Evolutionary conservation across 1,139 yeast species (phyloP).

Genomic region (Lodderomyces margitis): DNA sequence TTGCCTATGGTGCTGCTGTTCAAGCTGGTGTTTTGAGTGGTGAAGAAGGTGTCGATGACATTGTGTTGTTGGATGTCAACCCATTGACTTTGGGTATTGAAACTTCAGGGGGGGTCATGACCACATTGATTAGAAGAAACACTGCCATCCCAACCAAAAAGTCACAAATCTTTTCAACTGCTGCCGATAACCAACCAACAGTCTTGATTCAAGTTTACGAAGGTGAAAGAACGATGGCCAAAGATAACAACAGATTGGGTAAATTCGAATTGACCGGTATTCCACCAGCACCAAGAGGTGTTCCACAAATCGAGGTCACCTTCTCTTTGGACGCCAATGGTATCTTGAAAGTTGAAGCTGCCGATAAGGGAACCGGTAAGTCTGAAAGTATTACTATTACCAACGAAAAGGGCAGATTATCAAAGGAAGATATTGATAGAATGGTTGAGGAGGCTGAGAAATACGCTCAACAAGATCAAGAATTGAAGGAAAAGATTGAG

Average conservation of each 20-base stretch:
- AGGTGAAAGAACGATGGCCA: slow-evolving; percentile 49
- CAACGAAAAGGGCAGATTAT: slow-evolving; percentile 95
- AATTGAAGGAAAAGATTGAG: slow-evolving; percentile 76
- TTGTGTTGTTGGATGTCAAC: slow-evolving; percentile 48
- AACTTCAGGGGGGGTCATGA: slow-evolving; percentile 51
- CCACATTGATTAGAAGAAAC: slow-evolving; percentile 47
- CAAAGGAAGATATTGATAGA: slow-evolving; percentile 88
- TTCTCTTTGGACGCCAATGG: slow-evolving; percentile 50
- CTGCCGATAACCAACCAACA: slow-evolving; percentile 49
- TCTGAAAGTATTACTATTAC: slow-evolving; percentile 91
- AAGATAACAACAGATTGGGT: slow-evolving; percentile 46
- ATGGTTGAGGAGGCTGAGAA: slow-evolving; percentile 95
- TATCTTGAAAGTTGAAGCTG: slow-evolving; percentile 47
- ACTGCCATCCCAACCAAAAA: slow-evolving; percentile 50
- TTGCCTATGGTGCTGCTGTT: slow-evolving; percentile 56
- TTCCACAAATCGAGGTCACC: slow-evolving; percentile 49
- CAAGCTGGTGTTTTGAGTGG: slow-evolving; percentile 96
- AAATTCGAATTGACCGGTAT: slow-evolving; percentile 48
- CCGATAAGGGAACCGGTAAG: slow-evolving; percentile 57
- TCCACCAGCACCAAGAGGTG: slow-evolving; percentile 52
- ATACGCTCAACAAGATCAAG: slow-evolving; percentile 85
- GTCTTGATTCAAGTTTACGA: slow-evolving; percentile 48
- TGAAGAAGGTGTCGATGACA: slow-evolving; percentile 51
- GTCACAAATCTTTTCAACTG: slow-evolving; percentile 48
- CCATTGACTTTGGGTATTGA: slow-evolving; percentile 51